Evolutionary conservation across 2,329 filamentous ascomycete genomes (phyloP), one percentile per base, ranked within the genome.

Genomic region (Neocatenulostroma microsporum): DNA sequence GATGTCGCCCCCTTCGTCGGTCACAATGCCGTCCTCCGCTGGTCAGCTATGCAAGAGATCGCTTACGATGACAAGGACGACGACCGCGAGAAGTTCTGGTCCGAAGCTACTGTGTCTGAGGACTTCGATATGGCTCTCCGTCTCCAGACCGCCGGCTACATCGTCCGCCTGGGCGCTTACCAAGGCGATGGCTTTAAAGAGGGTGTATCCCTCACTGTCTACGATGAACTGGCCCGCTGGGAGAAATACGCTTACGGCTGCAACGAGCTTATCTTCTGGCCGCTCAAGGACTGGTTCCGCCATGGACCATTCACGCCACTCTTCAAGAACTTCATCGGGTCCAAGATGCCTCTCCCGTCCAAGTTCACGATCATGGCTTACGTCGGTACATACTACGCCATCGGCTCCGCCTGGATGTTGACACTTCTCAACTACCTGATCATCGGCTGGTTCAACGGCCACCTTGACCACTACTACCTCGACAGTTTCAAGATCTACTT

Each of bases 171-270:
- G 17, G 81, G 78, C 7, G 76, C 79, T 14, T 87, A 82, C 71
- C 78, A 78, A 5, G 78, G 78, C 24, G 76, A 81, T n/a, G 82
- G 78, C 32, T 87, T 86, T 68, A 81, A 86, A 57, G 84, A 89
- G 57, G 84, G 84, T 46, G 84, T 89, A 36, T 88, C 84, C 2
- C 67, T 89, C 39, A 89, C 84, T 1, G 82, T 89, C 8, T 87
- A 89, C 55, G 84, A 89, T 60, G 84, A 89, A 60, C 69, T 89
- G 41, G 80, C 82, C 2, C 80, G 84, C 39, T 89, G 84, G 84
- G 84, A 89, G 56, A 89, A 89, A 62, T 87, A 87, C 56, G 84
- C 84, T 3, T 88, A 86, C 51, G 83, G 84, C 24, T 88, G 84
- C 62, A 84, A 83, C 58, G 84, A 88, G 64, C 69, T 89, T 39